Conservation (phyloP, 2,329 filamentous ascomycete species). For the Penicillium sp. region DNA sequence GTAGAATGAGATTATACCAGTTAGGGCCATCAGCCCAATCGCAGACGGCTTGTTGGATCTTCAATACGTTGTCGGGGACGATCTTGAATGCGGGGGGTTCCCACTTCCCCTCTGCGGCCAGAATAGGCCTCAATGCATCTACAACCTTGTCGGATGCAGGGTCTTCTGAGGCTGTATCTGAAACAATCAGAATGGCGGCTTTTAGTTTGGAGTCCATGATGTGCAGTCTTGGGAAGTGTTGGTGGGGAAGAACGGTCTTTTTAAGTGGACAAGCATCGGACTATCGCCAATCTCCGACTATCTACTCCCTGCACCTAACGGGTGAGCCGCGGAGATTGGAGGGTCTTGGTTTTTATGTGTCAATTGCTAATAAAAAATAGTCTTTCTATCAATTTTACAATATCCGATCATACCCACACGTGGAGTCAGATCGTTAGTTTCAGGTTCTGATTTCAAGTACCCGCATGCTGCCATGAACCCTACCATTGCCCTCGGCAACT, state of each 20-base stretch:
- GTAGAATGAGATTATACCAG: constrained; percentile 73
- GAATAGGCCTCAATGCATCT: constrained; percentile 66
- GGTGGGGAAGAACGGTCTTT: constrained; percentile 9
- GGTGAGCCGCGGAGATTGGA: too few species aligned
- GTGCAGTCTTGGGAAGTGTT: constrained; percentile 8
- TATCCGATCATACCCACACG: too few species aligned
- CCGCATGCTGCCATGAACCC: too few species aligned
- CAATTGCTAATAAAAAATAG: too few species aligned
- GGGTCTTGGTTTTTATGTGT: too few species aligned
- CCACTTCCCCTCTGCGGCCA: constrained; percentile 74
- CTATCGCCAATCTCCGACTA: constrained; percentile 17
- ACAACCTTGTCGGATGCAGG: constrained; percentile 76
- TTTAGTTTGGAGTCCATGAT: constrained; percentile 53
- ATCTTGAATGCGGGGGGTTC: constrained; percentile 68
- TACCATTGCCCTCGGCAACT: too few species aligned
- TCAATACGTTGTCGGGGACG: constrained; percentile 71
- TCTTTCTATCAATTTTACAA: too few species aligned
- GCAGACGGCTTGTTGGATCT: constrained; percentile 74
- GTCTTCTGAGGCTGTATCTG: constrained; percentile 82
- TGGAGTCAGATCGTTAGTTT: too few species aligned
- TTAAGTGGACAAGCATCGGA: constrained; percentile 12
- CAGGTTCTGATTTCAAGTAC: too few species aligned
- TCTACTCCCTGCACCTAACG: not conserved
- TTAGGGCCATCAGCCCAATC: constrained; percentile 70
- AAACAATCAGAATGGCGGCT: constrained; percentile 81